These are phyloP conservation scores for Penicillium simplicissimum DNA, from an alignment of 495 filamentous ascomycete genomes.

Conservation along the genomic window DNA sequence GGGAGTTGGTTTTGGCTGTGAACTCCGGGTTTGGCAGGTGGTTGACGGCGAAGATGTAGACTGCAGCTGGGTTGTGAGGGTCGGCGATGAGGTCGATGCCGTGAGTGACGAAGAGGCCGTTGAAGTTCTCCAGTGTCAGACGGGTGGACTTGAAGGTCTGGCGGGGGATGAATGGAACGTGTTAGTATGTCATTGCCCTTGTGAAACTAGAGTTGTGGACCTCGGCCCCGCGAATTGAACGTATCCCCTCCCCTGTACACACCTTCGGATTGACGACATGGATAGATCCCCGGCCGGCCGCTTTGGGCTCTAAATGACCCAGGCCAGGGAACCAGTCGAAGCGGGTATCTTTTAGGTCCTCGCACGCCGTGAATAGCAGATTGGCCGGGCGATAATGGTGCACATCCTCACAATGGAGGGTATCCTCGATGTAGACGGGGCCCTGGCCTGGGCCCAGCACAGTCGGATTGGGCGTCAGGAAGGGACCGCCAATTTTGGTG, in stretches of 20 bases:
- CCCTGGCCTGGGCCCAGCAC: conserved; percentile 37
- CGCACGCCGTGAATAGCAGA: conserved; percentile 58
- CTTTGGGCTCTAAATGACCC: conserved; percentile 35
- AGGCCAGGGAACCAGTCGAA: conserved; percentile 59
- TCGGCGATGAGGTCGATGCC: conserved; percentile 59
- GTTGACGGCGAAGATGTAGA: conserved; percentile 64
- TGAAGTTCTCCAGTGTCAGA: conserved; percentile 52
- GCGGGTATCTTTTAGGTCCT: conserved; percentile 44
- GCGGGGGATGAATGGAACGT: neutral
- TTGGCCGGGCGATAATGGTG: conserved; percentile 54
- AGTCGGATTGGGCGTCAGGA: conserved; percentile 27
- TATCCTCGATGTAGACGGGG: conserved; percentile 50
- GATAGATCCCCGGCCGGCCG: conserved; percentile 46
- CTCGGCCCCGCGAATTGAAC: neutral
- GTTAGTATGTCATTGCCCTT: conserved; percentile 15
- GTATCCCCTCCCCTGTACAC: neutral
- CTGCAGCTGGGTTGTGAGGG: conserved; percentile 40
- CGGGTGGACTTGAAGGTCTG: conserved; percentile 53
- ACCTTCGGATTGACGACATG: conserved; percentile 58
- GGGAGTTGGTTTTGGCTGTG: conserved; percentile 6
- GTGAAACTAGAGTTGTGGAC: too few relatives aligned
- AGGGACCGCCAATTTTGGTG: conserved; percentile 33
- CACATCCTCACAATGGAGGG: conserved; percentile 59
- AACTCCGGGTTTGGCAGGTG: conserved; percentile 52
- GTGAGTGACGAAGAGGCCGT: conserved; percentile 57